Evolutionary conservation across 2,329 filamentous ascomycete species (phyloP).

Genomic region (Nigrospora oryzae): DNA sequence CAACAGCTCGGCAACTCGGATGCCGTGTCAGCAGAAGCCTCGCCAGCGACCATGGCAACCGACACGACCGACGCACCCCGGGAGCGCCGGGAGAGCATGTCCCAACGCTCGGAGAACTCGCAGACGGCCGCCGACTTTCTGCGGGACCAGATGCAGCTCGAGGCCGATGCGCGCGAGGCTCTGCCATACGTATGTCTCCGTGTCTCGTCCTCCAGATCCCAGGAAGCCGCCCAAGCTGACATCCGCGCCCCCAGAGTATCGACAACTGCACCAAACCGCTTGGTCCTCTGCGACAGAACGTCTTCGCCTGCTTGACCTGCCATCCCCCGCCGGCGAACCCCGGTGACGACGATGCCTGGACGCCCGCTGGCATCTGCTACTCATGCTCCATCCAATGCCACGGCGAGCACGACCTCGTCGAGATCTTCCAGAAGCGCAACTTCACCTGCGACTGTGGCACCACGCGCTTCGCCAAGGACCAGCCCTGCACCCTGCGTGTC

Average conservation of each 20-base stretch:
- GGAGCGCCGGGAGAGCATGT: constrained; percentile 49
- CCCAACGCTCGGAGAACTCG: constrained; percentile 49
- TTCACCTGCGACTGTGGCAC: constrained; percentile 97
- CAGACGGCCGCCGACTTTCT: constrained; percentile 79
- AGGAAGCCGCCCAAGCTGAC: not conserved
- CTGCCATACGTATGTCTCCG: constrained; percentile 71
- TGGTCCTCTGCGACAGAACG: constrained; percentile 74
- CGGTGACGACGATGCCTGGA: constrained; percentile 48
- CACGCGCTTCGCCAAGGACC: constrained; percentile 58
- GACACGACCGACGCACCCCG: constrained; percentile 8
- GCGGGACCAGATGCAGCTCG: constrained; percentile 78
- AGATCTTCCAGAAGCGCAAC: constrained; percentile 91
- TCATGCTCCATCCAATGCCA: constrained; percentile 96
- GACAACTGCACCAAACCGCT: constrained; percentile 88
- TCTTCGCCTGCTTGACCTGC: constrained; percentile 92
- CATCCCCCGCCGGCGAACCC: constrained; percentile 65
- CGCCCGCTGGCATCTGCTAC: constrained; percentile 83
- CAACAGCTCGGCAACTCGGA: constrained; percentile 7
- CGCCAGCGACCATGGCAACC: constrained; percentile 12
- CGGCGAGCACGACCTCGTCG: constrained; percentile 87
- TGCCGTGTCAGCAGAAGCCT: constrained; percentile 2
- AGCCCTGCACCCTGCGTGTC: constrained; percentile 67
- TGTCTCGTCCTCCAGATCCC: not conserved
- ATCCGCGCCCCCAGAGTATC: constrained; percentile 58
- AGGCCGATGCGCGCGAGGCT: constrained; percentile 90